Evolutionary conservation across 495 filamentous ascomycete genomes (phyloP).

Genomic region (Lepraria neglecta): DNA sequence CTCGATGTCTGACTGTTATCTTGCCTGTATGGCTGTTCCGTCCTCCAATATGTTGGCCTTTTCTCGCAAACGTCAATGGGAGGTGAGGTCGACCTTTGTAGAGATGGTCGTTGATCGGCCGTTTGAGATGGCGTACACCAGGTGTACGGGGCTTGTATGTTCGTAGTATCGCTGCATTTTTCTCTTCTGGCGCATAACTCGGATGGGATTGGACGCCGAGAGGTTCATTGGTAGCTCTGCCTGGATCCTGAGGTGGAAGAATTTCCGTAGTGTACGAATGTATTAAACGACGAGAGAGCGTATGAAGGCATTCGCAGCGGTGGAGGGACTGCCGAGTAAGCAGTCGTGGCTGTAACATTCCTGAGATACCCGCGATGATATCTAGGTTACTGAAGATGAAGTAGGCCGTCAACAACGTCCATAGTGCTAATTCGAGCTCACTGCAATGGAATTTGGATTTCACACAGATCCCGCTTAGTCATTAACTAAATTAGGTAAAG

Average conservation of each 20-base stretch:
- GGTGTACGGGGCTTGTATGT: constrained; percentile 94
- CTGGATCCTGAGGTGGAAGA: constrained; percentile 31
- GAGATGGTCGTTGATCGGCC: constrained; percentile 91
- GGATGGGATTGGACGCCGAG: constrained; percentile 19
- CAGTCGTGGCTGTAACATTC: constrained; percentile 60
- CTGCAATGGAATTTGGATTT: not conserved
- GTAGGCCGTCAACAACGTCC: not conserved
- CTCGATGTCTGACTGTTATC: constrained; percentile 83
- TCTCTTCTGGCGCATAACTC: constrained; percentile 10
- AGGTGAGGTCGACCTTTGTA: constrained; percentile 85
- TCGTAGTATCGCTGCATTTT: constrained; percentile 42
- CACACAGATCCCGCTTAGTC: constrained; percentile 13
- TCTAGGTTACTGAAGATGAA: not conserved
- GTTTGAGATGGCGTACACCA: constrained; percentile 81
- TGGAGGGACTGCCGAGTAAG: constrained; percentile 46
- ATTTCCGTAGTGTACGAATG: constrained; percentile 40
- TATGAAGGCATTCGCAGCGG: constrained; percentile 40
- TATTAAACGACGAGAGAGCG: constrained; percentile 33
- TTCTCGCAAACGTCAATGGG: constrained; percentile 80
- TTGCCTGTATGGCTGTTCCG: constrained; percentile 72
- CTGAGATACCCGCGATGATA: not conserved
- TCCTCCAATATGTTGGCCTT: constrained; percentile 85
- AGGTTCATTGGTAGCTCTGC: constrained; percentile 12
- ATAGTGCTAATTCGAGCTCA: not conserved
- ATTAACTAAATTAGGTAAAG: not conserved